Evolutionary conservation across 768 basidiomycete species (phyloP).

Genomic region (Suillus cothurnatus): DNA sequence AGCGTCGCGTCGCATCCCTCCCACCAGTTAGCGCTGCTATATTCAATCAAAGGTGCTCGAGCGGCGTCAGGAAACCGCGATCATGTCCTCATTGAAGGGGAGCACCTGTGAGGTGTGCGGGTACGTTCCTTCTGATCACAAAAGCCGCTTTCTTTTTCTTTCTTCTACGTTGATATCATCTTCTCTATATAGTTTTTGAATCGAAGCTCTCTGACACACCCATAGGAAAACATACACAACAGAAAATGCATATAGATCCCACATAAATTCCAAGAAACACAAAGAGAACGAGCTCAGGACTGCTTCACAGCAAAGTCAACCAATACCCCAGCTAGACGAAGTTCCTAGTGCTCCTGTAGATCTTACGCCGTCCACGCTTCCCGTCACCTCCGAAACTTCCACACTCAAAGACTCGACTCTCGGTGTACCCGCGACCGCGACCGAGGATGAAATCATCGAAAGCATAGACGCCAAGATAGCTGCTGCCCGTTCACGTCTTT

Average conservation of each 20-base stretch:
- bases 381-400: constrained; percentile 4
- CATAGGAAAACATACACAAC: constrained; percentile 85
- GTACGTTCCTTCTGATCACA: constrained; percentile 48
- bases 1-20: constrained; percentile 88
- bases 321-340: constrained; percentile 12
- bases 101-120: constrained; percentile 79
- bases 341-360: constrained; percentile 20
- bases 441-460: constrained; percentile 49
- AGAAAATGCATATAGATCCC: constrained; percentile 87
- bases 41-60: constrained; percentile 89
- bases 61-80: constrained; percentile 71
- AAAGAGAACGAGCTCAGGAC: constrained; percentile 70
- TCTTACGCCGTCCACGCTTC: constrained; percentile 12
- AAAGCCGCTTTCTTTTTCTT: background rate
- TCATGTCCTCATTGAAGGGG: constrained; percentile 60
- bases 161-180: background rate
- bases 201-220: constrained; percentile 1
- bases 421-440: constrained; percentile 39
- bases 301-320: constrained; percentile 22
- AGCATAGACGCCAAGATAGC: constrained; percentile 78
- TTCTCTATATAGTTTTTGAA: constrained; percentile 2
- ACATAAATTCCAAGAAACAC: constrained; percentile 89
- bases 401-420: constrained; percentile 20
- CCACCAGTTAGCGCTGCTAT: constrained; percentile 76
- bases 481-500: constrained; percentile 64